Conservation (phyloP, 495 filamentous ascomycete species). For the Aspergillus bridgeri region DNA sequence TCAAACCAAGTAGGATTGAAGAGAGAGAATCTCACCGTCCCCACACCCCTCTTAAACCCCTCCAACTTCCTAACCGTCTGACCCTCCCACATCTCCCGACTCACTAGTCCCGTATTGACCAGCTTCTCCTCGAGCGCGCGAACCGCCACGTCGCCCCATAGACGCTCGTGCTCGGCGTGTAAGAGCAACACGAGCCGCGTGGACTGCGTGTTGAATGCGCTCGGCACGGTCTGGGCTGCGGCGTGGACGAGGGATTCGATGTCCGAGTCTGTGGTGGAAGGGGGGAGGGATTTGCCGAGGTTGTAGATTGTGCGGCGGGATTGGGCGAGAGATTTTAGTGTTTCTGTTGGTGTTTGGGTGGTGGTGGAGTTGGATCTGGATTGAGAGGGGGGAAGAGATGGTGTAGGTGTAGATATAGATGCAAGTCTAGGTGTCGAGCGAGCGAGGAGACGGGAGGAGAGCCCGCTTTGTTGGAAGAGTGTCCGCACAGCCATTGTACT, state of each 20-base stretch:
- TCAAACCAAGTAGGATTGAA: too few species aligned
- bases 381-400: slow-evolving; percentile 32
- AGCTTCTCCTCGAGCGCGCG: slow-evolving; percentile 33
- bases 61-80: slow-evolving; percentile 44
- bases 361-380: slow-evolving; percentile 11
- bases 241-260: slow-evolving; percentile 49
- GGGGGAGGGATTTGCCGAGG: slow-evolving; percentile 40
- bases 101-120: slow-evolving; percentile 30
- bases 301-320: slow-evolving; percentile 49
- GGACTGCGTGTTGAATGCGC: slow-evolving; percentile 55
- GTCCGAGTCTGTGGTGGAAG: slow-evolving; percentile 39
- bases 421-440: too few species aligned
- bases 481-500: too few species aligned
- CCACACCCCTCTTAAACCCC: slow-evolving; percentile 43
- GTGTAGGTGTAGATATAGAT: slow-evolving; percentile 37
- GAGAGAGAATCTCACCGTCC: slow-evolving; percentile 37
- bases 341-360: slow-evolving; percentile 27
- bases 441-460: slow-evolving; percentile 23
- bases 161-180: slow-evolving; percentile 45
- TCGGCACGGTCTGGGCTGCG: slow-evolving; percentile 47
- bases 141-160: slow-evolving; percentile 49
- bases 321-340: slow-evolving; percentile 39
- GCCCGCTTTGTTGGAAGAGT: slow-evolving; percentile 41
- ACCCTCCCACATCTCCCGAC: slow-evolving; percentile 42
- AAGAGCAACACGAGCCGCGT: slow-evolving; percentile 47